phyloP scores from a whole-genome alignment of 2,329 filamentous ascomycete species.

The Sclerotinia trifoliorum region DNA sequence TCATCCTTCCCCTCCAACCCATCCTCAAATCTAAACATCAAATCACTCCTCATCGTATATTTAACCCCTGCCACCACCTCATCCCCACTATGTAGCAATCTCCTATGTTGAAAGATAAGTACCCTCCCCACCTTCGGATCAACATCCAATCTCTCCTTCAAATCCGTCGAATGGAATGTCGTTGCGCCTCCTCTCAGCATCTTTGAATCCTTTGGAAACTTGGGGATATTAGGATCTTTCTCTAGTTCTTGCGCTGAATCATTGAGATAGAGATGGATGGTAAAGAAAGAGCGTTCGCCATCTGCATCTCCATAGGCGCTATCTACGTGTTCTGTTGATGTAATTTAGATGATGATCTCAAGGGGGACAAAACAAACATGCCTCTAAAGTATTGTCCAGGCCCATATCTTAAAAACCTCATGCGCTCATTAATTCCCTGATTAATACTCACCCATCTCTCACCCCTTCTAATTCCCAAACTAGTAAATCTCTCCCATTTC shows the following conservation, averaged over 20 bases:
- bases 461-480: conserved; percentile 30
- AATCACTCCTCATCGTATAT: conserved; percentile 56
- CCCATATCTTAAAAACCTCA: conserved; percentile 73
- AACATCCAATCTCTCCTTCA: conserved; percentile 49
- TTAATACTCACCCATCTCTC: conserved; percentile 30
- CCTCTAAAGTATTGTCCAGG: conserved; percentile 69
- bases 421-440: conserved; percentile 63
- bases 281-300: conserved; percentile 45
- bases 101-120: conserved; percentile 57
- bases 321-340: conserved; percentile 13
- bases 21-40: conserved; percentile 47
- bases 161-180: conserved; percentile 50
- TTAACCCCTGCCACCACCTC: conserved; percentile 52
- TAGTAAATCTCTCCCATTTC: conserved; percentile 40
- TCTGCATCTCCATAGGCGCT: conserved; percentile 52
- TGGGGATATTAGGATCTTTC: conserved; percentile 18
- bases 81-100: conserved; percentile 54
- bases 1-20: conserved; percentile 10
- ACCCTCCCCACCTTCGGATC: conserved; percentile 57
- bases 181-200: conserved; percentile 48
- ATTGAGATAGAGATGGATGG: conserved; percentile 56
- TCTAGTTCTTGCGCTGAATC: conserved; percentile 47
- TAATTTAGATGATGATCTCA: not conserved
- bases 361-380: conserved; percentile 26
- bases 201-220: not conserved